phyloP scores from a whole-genome alignment of 2,329 filamentous ascomycete genomes.

The Davidsoniella eucalypti region DNA sequence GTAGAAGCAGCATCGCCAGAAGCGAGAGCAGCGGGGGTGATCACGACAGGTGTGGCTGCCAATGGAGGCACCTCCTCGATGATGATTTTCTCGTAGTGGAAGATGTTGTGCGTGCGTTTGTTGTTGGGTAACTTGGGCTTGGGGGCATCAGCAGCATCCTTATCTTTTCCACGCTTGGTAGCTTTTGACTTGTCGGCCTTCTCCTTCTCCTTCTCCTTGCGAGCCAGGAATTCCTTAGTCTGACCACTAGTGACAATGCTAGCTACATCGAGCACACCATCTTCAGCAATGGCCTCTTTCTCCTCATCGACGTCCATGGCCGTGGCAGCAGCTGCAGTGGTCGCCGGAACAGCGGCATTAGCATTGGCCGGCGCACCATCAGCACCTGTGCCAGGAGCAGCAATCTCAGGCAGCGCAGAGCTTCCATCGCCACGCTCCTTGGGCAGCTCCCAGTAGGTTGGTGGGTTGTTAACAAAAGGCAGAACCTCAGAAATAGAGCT shows the following conservation, averaged over 20 bases:
- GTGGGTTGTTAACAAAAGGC: slow-evolving; percentile 32
- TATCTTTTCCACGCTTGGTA: slow-evolving; percentile 44
- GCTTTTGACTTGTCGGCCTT: slow-evolving; percentile 49
- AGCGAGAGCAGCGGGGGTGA: neutral
- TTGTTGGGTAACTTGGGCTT: slow-evolving; percentile 54
- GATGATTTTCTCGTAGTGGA: slow-evolving; percentile 55
- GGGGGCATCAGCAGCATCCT: slow-evolving; percentile 36
- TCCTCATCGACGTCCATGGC: slow-evolving; percentile 24
- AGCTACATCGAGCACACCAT: slow-evolving; percentile 71
- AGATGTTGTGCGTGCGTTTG: slow-evolving; percentile 51
- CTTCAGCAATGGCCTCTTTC: slow-evolving; percentile 33
- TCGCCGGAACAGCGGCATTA: slow-evolving; percentile 16
- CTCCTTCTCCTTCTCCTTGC: slow-evolving; percentile 71
- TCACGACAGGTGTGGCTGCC: neutral
- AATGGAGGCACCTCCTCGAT: slow-evolving; percentile 32
- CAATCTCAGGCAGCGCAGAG: neutral
- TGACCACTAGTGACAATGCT: slow-evolving; percentile 69
- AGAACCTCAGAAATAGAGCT: slow-evolving; percentile 51
- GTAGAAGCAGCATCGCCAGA: neutral
- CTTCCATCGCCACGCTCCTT: slow-evolving; percentile 21
- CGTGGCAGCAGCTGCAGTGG: slow-evolving; percentile 20
- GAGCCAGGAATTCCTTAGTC: slow-evolving; percentile 66
- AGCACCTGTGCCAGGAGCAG: slow-evolving; percentile 16
- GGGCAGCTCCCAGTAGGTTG: slow-evolving; percentile 32
- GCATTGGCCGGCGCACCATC: slow-evolving; percentile 19